A percentile compares a stretch with the other conserved stretches of the same genome.
phyloP scores from a whole-genome alignment of 805 yeast genomes.

The Schizosaccharomyces lindneri region DNA sequence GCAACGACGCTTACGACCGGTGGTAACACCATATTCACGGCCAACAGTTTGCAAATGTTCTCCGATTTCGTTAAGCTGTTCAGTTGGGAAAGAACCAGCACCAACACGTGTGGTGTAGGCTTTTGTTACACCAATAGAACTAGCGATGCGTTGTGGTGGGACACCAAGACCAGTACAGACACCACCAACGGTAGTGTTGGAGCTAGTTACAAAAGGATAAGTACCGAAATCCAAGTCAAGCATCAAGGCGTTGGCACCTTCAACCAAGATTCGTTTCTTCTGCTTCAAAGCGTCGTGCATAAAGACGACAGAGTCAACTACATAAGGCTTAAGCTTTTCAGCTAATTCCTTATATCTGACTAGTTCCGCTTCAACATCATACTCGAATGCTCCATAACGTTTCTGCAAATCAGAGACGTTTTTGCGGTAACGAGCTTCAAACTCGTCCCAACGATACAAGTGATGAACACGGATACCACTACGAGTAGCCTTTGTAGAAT shows the following conservation, averaged over 20 bases:
- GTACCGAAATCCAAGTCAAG: constrained; percentile 95
- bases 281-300: constrained; percentile 44
- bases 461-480: constrained; percentile 95
- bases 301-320: constrained; percentile 71
- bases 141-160: constrained; percentile 65
- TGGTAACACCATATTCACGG: constrained; percentile 91
- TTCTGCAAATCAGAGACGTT: constrained; percentile 57
- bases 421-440: constrained; percentile 51
- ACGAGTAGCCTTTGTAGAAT: constrained; percentile 87
- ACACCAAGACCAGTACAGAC: constrained; percentile 89
- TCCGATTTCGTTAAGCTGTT: constrained; percentile 71
- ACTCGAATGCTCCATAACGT: constrained; percentile 84
- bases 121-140: constrained; percentile 86
- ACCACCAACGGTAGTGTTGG: constrained; percentile 93
- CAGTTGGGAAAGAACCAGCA: constrained; percentile 98
- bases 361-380: constrained; percentile 60
- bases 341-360: constrained; percentile 50
- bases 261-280: constrained; percentile 72
- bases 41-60: constrained; percentile 75
- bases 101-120: constrained; percentile 98
- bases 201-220: constrained; percentile 89
- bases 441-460: constrained; percentile 84
- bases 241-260: constrained; percentile 97
- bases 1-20: constrained; percentile 96
- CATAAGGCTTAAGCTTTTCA: constrained; percentile 61